These are phyloP conservation scores for Geotrichum europaeum DNA, from an alignment of 1,139 yeast genomes.

Conservation along the genomic window DNA sequence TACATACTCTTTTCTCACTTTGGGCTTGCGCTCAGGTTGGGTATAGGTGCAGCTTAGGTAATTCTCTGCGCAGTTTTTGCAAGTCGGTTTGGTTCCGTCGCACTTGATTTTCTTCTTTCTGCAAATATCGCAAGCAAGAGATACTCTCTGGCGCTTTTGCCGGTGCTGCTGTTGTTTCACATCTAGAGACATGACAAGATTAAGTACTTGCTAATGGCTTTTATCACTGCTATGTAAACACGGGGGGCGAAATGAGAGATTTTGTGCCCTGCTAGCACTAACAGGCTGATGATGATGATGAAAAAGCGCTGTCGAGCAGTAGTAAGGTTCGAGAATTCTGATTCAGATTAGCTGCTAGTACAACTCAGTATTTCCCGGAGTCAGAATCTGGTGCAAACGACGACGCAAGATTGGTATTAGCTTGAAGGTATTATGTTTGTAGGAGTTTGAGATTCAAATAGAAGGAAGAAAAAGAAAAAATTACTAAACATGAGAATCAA, in stretches of 20 bases:
- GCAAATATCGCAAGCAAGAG: constrained; percentile 56
- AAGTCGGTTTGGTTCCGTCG: constrained; percentile 61
- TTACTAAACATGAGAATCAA: neutral
- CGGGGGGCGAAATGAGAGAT: neutral
- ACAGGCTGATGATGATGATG: no score
- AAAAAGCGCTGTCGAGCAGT: no score
- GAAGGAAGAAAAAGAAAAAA: neutral
- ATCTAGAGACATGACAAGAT: neutral
- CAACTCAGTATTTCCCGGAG: no score
- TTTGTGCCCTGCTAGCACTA: no score
- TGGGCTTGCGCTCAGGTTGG: constrained; percentile 30
- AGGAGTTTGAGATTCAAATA: neutral
- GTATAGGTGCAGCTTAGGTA: constrained; percentile 33
- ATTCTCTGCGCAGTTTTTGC: constrained; percentile 52
- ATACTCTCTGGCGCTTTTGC: constrained; percentile 26
- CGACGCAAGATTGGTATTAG: neutral
- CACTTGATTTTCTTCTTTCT: constrained; percentile 67
- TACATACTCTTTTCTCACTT: constrained; percentile 27
- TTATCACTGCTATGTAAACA: neutral
- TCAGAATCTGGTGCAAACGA: no score
- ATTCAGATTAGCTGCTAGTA: no score
- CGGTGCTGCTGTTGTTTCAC: neutral
- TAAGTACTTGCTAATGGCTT: neutral
- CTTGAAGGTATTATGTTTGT: neutral
- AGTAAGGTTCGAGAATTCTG: no score